phyloP scores from a whole-genome alignment of 371 early-diverging fungal genomes.

The Smittium culicis region DNA sequence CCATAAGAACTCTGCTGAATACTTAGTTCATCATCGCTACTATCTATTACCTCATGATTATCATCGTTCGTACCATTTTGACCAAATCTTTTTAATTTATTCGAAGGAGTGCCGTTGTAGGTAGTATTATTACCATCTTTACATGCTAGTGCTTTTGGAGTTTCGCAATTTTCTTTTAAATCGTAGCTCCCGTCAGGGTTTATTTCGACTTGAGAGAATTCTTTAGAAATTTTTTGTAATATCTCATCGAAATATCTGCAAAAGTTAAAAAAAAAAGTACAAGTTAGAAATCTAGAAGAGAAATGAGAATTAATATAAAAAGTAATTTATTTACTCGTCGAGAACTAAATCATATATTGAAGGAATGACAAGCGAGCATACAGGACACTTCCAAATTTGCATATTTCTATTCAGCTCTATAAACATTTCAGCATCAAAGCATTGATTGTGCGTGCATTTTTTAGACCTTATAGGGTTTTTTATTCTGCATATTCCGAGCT shows the following conservation, averaged over 20 bases:
- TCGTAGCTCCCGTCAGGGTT: constrained; percentile 5
- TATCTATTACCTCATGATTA: neutral
- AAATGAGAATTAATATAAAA: neutral
- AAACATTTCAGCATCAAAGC: constrained; percentile 15
- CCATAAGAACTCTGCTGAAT: neutral
- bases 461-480: constrained; percentile 11
- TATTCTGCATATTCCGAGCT: constrained; percentile 13
- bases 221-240: constrained; percentile 11
- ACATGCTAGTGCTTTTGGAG: too few relatives aligned
- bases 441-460: constrained; percentile 10
- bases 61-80: too few relatives aligned
- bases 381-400: constrained; percentile 11
- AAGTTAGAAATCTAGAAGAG: neutral
- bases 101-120: too few relatives aligned
- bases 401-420: constrained; percentile 9
- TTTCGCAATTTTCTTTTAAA: too few relatives aligned
- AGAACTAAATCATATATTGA: constrained; percentile 10
- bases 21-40: neutral
- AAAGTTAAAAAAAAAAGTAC: neutral
- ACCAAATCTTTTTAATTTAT: too few relatives aligned
- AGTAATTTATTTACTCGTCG: constrained; percentile 11
- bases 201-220: constrained; percentile 9
- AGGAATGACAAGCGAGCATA: neutral
- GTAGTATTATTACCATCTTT: too few relatives aligned
- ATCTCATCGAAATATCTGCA: constrained; percentile 11